phyloP scores from a whole-genome alignment of 139 green algal genomes.

The Chlamydomonas schloesseri region DNA sequence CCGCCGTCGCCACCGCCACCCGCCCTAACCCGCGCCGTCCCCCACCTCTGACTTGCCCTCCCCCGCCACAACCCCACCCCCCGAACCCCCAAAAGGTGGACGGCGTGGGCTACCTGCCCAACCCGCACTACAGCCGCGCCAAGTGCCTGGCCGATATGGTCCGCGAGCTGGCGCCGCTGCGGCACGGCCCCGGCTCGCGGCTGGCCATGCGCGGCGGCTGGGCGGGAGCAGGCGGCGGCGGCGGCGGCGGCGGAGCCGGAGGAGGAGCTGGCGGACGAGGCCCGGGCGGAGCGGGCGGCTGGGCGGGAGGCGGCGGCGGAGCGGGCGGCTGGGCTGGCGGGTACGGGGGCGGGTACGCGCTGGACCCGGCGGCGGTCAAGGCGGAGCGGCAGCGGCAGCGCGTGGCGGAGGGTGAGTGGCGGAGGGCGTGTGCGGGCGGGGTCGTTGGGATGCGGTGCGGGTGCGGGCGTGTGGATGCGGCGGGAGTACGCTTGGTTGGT shows the following conservation, averaged over 20 bases:
- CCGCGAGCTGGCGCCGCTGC: conserved; percentile 1
- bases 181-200: not conserved
- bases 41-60: not conserved
- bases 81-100: conserved; percentile 63
- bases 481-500: too few relatives aligned
- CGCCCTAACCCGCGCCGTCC: not conserved
- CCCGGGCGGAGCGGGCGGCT: too few relatives aligned
- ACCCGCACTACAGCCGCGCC: conserved; percentile 78
- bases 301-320: too few relatives aligned
- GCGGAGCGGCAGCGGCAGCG: conserved; percentile 49
- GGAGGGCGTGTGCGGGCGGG: too few relatives aligned
- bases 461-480: not conserved
- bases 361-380: not conserved
- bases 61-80: too few relatives aligned
- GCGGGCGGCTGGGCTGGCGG: too few relatives aligned
- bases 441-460: too few relatives aligned
- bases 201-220: not conserved
- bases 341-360: not conserved
- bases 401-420: conserved; percentile 11
- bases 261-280: too few relatives aligned
- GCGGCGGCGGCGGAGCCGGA: too few relatives aligned
- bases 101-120: conserved; percentile 88
- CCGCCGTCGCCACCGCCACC: too few relatives aligned
- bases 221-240: too few relatives aligned
- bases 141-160: conserved; percentile 50